Evolutionary conservation across 108 stramenopile genomes (phyloP).

Genomic region (Fragilariopsis cylindrus): DNA sequence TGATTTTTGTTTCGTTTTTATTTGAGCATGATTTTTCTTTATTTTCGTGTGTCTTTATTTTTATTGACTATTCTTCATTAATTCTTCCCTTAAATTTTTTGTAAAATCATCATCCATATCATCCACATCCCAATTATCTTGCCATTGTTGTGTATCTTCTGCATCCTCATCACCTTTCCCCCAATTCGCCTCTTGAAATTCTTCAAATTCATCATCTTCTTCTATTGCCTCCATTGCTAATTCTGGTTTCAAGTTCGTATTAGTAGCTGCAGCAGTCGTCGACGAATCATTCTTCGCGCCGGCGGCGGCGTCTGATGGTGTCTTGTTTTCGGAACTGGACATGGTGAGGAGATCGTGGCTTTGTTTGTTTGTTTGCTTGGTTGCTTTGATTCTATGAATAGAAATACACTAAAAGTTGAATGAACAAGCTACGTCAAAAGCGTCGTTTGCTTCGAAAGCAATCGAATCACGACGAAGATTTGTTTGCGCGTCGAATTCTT

Average conservation of each 20-base stretch:
- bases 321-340: constrained; percentile 1
- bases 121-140: constrained; percentile 95
- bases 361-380: too few species aligned
- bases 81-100: constrained; percentile 82
- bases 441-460: too few species aligned
- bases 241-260: not conserved
- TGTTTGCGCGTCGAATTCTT: too few species aligned
- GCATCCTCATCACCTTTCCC: constrained; percentile 77
- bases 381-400: not conserved
- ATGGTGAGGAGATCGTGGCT: not conserved
- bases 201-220: constrained; percentile 95
- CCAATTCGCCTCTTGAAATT: constrained; percentile 88
- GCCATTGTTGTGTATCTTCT: constrained; percentile 91
- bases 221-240: constrained; percentile 81
- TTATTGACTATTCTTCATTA: constrained; percentile 49
- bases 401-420: not conserved
- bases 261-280: not conserved
- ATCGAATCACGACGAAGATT: too few species aligned
- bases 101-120: constrained; percentile 96
- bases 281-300: not conserved
- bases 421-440: not conserved
- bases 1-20: too few species aligned
- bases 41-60: not conserved
- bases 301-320: not conserved
- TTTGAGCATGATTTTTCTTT: not conserved